These are phyloP conservation scores for Zancudomyces culisetae DNA, from an alignment of 371 early-diverging fungal species.

Conservation along the genomic window DNA sequence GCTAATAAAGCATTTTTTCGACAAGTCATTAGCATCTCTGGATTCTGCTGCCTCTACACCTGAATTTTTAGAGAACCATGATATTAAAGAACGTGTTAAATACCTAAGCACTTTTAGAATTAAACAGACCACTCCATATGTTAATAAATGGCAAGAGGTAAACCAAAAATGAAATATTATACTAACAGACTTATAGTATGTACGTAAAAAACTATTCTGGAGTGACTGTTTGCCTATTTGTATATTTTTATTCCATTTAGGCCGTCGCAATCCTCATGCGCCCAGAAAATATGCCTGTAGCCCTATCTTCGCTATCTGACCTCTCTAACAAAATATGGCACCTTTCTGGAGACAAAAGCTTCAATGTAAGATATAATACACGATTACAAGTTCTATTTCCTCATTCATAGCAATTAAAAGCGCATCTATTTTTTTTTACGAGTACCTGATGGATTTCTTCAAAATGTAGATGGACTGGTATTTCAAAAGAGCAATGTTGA, in stretches of 20 bases:
- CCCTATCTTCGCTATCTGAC: constrained; percentile 40
- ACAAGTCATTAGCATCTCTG: constrained; percentile 36
- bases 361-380: constrained; percentile 1
- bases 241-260: constrained; percentile 11
- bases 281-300: constrained; percentile 50
- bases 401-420: neutral
- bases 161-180: neutral
- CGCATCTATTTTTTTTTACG: neutral
- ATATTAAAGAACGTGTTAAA: constrained; percentile 30
- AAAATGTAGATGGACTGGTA: constrained; percentile 1
- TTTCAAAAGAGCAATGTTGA: neutral
- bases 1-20: constrained; percentile 54
- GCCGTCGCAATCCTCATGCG: constrained; percentile 66
- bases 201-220: neutral
- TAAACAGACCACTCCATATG: constrained; percentile 47
- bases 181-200: too few species aligned
- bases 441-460: neutral
- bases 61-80: constrained; percentile 14
- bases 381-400: neutral
- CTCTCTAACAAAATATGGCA: constrained; percentile 75
- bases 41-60: constrained; percentile 15
- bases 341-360: constrained; percentile 65
- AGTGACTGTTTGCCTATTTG: neutral
- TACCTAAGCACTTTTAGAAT: constrained; percentile 44
- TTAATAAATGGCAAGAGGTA: constrained; percentile 63